Conservation (phyloP, 1,284 basidiomycete genomes). For the Cryptococcus sp. region DNA sequence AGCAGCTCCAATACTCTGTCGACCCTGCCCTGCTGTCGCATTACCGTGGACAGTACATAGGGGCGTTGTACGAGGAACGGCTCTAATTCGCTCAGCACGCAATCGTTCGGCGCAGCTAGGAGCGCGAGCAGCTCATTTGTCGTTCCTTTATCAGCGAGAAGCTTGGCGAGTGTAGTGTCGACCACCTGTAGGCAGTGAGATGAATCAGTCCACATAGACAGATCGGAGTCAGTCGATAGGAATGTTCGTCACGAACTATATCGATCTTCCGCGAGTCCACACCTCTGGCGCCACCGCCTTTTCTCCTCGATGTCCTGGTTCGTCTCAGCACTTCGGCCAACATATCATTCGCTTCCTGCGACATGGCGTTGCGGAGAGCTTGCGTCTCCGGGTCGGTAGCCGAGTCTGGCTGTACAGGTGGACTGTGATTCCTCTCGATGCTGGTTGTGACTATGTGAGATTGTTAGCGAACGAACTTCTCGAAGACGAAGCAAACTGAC, state of each 20-base stretch:
- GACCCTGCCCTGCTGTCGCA: conserved; percentile 62
- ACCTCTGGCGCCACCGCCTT: conserved; percentile 41
- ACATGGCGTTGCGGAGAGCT: conserved; percentile 38
- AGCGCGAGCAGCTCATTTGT: conserved; percentile 66
- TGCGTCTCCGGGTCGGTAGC: conserved; percentile 41
- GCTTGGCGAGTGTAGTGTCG: conserved; percentile 76
- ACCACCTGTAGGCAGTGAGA: conserved; percentile 60
- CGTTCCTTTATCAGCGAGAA: conserved; percentile 67
- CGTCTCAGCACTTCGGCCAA: conserved; percentile 52
- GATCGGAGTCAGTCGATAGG: not conserved
- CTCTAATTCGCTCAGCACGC: conserved; percentile 68
- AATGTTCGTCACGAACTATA: conserved; percentile 33
- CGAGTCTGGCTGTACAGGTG: conserved; percentile 48
- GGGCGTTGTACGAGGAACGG: conserved; percentile 63
- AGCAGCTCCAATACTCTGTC: conserved; percentile 67
- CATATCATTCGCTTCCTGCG: conserved; percentile 48
- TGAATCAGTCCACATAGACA: not conserved
- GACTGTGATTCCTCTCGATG: conserved; percentile 50
- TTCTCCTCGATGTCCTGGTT: conserved; percentile 48
- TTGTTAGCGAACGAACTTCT: not conserved
- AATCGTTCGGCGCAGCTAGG: conserved; percentile 62
- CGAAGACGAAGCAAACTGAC: conserved; percentile 35
- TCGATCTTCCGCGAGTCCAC: conserved; percentile 51
- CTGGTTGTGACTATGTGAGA: conserved; percentile 40
- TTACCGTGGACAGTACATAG: conserved; percentile 66